Base-by-base conservation (phyloP, 257 asterid genomes). In the Linaria vulgaris region DNA sequence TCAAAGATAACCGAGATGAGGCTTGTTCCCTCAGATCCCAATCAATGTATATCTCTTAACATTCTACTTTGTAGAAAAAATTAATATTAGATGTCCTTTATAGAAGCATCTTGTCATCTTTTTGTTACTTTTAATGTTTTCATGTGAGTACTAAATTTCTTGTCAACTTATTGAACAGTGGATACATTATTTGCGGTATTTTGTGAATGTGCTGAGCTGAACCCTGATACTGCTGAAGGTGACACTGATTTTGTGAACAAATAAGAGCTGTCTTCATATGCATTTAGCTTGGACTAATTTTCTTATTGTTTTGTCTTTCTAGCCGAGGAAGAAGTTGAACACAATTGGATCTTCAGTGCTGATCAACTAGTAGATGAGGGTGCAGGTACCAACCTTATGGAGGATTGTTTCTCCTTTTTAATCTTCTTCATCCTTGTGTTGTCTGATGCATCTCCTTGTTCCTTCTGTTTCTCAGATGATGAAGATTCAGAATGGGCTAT, bases 131-230 rank as follows among this genome's bases (percentile, higher is more conserved):
- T 13, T 12, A 44, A 44, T 14, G 41, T 34, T 53, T 53, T 13
- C 47, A 45, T 69, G 20, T n/a, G 53, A 37, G 41, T 22, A 59
- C 16, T 59, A 49, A 27, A 12, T 54, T 67, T 65, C 57, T 37
- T 57, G 17, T 66, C 53, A 16, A 68, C 57, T 54, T 69, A 45
- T 56, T 62, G 24, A 38, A 70, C 86, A 92, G 99, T 89, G 88
- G 97, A 85, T 56, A 75, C 85, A 5, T 64, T 92, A 78, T 92
- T 92, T 55, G 73, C 83, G 23, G 43, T 84, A 54, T 92, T 92
- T 47, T 92, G 99, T 69, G 96, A 89, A 73, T 92, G 99, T 64
- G 99, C 99, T 67, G 99, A 92, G 83, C 85, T 92, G 24, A 92
- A 92, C 74, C 97, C 97, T 59, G 99, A 87, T 69, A 94, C 95